phyloP scores from a whole-genome alignment of 331 rosid species.

The Spiraea crenata region DNA sequence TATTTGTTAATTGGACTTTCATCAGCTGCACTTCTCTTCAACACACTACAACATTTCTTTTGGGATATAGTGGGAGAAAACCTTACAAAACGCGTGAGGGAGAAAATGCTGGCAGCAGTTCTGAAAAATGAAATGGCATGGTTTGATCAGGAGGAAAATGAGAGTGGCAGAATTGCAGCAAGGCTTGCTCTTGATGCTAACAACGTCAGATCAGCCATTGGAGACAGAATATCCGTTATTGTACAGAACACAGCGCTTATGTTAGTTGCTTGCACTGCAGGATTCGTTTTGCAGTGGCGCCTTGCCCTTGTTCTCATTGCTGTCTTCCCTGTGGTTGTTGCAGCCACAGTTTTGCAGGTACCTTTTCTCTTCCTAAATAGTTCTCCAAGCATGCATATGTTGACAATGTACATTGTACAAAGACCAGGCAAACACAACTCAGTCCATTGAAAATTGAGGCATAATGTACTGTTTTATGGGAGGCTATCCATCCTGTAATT shows the following conservation, averaged over 20 bases:
- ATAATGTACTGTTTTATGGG: background rate
- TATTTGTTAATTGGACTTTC: slow-evolving; percentile 94
- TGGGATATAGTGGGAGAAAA: slow-evolving; percentile 99
- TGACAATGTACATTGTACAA: background rate
- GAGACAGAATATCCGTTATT: slow-evolving; percentile 93
- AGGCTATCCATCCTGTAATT: slow-evolving; percentile 1
- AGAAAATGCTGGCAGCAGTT: slow-evolving; percentile 86
- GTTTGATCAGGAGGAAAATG: slow-evolving; percentile 99
- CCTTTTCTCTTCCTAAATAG: slow-evolving; percentile 5
- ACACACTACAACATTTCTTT: slow-evolving; percentile 89
- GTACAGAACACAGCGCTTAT: slow-evolving; percentile 98
- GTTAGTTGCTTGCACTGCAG: slow-evolving; percentile 98
- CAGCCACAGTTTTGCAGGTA: slow-evolving; percentile 98
- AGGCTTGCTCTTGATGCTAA: slow-evolving; percentile 97
- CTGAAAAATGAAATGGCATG: slow-evolving; percentile 97
- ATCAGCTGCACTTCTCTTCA: slow-evolving; percentile 92
- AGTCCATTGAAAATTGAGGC: background rate
- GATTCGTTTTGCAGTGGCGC: slow-evolving; percentile 98
- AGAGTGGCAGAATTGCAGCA: slow-evolving; percentile 87
- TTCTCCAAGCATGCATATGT: background rate
- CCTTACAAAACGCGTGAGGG: slow-evolving; percentile 96
- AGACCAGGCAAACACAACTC: background rate
- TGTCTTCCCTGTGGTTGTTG: slow-evolving; percentile 96
- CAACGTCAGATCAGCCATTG: slow-evolving; percentile 97
- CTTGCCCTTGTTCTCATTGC: slow-evolving; percentile 95